A percentile compares a stretch with the other conserved stretches of the same genome.
Evolutionary conservation across 352 stramenopile genomes (phyloP).

Genomic region (Phytophthora cajani): DNA sequence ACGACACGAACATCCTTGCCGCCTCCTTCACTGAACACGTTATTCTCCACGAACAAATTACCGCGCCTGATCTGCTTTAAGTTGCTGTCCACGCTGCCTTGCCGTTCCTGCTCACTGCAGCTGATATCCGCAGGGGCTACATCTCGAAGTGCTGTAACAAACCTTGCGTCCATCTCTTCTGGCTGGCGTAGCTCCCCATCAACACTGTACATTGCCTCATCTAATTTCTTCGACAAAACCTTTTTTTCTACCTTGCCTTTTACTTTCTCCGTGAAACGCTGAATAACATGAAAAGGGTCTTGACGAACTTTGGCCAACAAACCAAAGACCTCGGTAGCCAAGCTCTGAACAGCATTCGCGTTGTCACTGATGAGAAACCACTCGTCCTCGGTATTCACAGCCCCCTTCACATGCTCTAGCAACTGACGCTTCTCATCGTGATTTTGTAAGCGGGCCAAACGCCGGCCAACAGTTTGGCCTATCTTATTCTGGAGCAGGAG

Average conservation of each 20-base stretch:
- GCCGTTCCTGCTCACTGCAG: neutral
- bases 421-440: neutral
- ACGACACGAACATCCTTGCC: neutral
- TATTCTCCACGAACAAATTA: slow-evolving; percentile 6
- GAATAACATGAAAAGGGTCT: neutral
- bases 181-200: neutral
- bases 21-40: neutral
- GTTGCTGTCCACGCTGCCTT: neutral
- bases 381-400: neutral
- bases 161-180: neutral
- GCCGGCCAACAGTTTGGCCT: neutral
- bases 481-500: neutral
- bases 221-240: neutral
- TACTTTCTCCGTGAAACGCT: neutral
- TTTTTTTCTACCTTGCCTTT: neutral
- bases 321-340: neutral
- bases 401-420: neutral
- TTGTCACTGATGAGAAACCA: neutral
- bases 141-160: neutral
- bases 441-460: neutral
- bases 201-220: neutral
- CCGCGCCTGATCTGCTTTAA: slow-evolving; percentile 2
- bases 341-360: neutral
- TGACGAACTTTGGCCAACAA: neutral
- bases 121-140: neutral